phyloP scores from a whole-genome alignment of 805 yeast genomes.

The Yarrowia porcina region DNA sequence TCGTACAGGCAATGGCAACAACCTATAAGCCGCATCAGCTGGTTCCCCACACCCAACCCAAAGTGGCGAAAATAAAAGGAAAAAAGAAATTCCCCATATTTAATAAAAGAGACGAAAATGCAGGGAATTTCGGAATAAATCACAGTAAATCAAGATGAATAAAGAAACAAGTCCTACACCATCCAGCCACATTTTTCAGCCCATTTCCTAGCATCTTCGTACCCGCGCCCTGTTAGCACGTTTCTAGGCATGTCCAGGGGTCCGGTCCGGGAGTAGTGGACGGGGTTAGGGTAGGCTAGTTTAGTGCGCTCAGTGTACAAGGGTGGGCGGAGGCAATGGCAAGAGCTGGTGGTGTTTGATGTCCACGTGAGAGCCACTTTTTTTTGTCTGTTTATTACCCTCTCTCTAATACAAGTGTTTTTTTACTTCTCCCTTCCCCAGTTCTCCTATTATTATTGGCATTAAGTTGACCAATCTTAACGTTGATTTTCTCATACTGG shows the following conservation, averaged over 20 bases:
- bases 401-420: too few relatives aligned
- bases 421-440: too few relatives aligned
- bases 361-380: not conserved
- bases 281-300: not conserved
- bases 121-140: too few relatives aligned
- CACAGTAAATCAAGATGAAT: too few relatives aligned
- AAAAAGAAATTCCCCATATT: too few relatives aligned
- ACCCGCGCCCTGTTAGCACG: too few relatives aligned
- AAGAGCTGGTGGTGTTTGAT: not conserved
- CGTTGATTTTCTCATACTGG: not conserved
- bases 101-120: too few relatives aligned
- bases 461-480: not conserved
- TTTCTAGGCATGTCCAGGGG: not conserved
- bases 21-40: not conserved
- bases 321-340: not conserved
- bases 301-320: not conserved
- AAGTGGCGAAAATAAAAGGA: not conserved
- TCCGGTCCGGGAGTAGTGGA: not conserved
- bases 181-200: too few relatives aligned
- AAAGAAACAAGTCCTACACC: too few relatives aligned
- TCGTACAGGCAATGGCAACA: not conserved
- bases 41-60: conserved; percentile 1
- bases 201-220: too few relatives aligned
- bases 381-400: too few relatives aligned
- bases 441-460: too few relatives aligned